Conservation (phyloP, 768 basidiomycete species). For the Galerina marginata region DNA sequence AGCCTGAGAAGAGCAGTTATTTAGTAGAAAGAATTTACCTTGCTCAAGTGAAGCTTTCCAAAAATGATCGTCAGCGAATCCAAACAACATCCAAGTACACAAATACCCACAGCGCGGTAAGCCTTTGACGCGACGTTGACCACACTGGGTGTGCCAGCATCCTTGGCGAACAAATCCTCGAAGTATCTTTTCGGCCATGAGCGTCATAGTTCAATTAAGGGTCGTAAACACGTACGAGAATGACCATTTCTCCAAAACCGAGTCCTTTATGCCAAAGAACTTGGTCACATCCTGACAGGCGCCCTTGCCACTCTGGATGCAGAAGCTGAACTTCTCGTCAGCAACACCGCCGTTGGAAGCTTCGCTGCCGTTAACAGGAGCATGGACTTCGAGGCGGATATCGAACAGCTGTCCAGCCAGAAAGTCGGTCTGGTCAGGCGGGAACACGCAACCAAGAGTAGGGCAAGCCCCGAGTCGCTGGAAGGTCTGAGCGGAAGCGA, state of each 20-base stretch:
- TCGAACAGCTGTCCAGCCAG: constrained; percentile 48
- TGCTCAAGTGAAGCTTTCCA: constrained; percentile 32
- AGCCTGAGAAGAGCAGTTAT: background rate
- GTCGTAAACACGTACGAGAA: constrained; percentile 37
- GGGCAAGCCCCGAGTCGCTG: constrained; percentile 47
- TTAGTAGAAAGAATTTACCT: constrained; percentile 20
- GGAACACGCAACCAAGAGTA: constrained; percentile 46
- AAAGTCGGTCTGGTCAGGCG: constrained; percentile 51
- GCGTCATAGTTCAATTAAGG: background rate
- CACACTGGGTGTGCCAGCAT: constrained; percentile 34
- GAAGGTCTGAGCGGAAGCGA: constrained; percentile 42
- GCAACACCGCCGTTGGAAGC: constrained; percentile 38
- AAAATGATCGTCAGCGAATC: constrained; percentile 1
- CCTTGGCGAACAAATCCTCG: constrained; percentile 49
- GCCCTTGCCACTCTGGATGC: constrained; percentile 39
- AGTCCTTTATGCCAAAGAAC: constrained; percentile 38
- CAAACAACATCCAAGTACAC: background rate
- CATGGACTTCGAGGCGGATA: constrained; percentile 47
- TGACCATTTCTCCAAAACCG: constrained; percentile 43
- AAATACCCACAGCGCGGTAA: constrained; percentile 42
- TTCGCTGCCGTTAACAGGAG: constrained; percentile 46
- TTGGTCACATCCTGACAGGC: constrained; percentile 39
- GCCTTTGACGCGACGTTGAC: constrained; percentile 51
- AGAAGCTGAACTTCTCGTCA: constrained; percentile 45
- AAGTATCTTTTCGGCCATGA: constrained; percentile 34